Conservation (phyloP, 2,329 filamentous ascomycete species). For the Beauveria scarabaeidicola region DNA sequence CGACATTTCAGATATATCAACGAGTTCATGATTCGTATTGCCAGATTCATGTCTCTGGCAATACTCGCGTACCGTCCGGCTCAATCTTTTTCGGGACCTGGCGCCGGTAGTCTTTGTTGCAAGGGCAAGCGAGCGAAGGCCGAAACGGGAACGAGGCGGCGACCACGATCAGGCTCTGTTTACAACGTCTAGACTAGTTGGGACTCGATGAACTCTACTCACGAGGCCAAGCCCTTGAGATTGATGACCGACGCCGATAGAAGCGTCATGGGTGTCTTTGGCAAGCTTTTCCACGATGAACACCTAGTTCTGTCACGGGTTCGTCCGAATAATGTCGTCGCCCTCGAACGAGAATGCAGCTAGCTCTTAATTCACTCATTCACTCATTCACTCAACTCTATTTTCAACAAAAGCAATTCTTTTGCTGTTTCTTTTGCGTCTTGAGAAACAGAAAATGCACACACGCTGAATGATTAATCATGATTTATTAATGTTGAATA, state of each 20-base stretch:
- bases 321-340: too few relatives aligned
- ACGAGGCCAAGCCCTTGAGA: not conserved
- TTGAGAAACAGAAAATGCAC: too few relatives aligned
- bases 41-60: too few relatives aligned
- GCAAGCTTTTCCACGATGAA: too few relatives aligned
- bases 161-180: too few relatives aligned
- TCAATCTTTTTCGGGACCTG: not conserved
- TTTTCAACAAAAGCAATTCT: not conserved
- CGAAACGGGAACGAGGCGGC: not conserved
- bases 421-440: not conserved
- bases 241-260: not conserved
- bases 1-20: too few relatives aligned
- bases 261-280: not conserved
- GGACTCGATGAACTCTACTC: not conserved
- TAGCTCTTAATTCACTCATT: too few relatives aligned
- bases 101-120: not conserved
- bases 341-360: too few relatives aligned
- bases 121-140: not conserved
- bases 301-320: too few relatives aligned
- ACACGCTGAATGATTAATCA: too few relatives aligned
- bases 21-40: too few relatives aligned
- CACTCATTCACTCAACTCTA: not conserved
- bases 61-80: not conserved
- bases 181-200: too few relatives aligned
- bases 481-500: not conserved